Evolutionary conservation across 2,329 filamentous ascomycete species (phyloP), one percentile per base, ranked within the genome.

Genomic region (Xylariaceae sp.): DNA sequence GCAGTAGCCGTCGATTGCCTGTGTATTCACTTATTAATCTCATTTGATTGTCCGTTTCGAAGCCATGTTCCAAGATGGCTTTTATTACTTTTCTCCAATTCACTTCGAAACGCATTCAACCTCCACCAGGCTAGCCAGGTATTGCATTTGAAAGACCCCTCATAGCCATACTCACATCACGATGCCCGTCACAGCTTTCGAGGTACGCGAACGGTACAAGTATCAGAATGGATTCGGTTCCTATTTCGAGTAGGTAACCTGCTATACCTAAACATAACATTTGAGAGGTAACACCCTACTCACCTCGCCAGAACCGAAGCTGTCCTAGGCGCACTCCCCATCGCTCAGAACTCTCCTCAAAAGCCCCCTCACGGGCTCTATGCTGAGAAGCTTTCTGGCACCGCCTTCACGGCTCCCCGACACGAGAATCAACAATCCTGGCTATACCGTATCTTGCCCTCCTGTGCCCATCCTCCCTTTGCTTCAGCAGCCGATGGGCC

Each of bases 331-430:
- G 86, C 88, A 21, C 76, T 90, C 9, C 88, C 88, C 3, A 71
- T 89, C 53, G 88, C 80, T 24, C 79, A 84, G 33, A 91, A 91
- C 75, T 89, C 87, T 4, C 88, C 88, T 0, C 88, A 91, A 71
- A 88, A 89, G 68, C 85, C 83, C 6, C 81, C 87, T 0, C 82
- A 84, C 63, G 88, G 88, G 3, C 80, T 91, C 9, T 91, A 91
- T 70, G 83, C 87, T 33, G 89, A 91, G 74, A 85, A 86, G 72
- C 74, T 87, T 31, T 86, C 83, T 0, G 84, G 83, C 11, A 85
- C 82, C 2, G 80, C 84, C 3, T 87, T 87, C 64, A 86, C 83
- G 1, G 82, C 83, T 12, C 83, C 83, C 0, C 75, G 84, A 24
- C 76, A 81, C 63, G 80, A 84, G 63, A 87, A 86, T 65, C 75